Evolutionary conservation across 2,329 filamentous ascomycete genomes (phyloP).

Genomic region (Diplodia corticola): DNA sequence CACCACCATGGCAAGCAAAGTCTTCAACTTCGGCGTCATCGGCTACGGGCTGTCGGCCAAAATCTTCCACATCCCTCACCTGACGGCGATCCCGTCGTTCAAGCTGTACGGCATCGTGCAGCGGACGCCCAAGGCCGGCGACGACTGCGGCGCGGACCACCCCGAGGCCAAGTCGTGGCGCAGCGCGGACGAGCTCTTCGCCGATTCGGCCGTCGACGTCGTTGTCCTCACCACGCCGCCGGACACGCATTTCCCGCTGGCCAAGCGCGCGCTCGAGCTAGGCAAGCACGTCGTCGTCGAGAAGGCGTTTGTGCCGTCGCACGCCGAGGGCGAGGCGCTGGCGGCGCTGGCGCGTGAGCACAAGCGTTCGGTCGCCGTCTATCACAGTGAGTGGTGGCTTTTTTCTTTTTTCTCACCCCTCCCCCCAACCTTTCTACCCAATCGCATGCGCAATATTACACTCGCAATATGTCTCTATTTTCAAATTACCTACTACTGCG

Average conservation of each 20-base stretch:
- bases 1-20: neutral
- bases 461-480: neutral
- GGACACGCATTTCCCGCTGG: constrained; percentile 66
- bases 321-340: constrained; percentile 66
- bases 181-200: constrained; percentile 61
- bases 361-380: constrained; percentile 48
- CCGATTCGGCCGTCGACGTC: constrained; percentile 66
- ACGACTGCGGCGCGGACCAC: constrained; percentile 69
- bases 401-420: too few relatives aligned
- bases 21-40: constrained; percentile 56
- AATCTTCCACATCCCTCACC: constrained; percentile 81
- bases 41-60: constrained; percentile 69
- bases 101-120: constrained; percentile 75
- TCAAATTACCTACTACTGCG: too few relatives aligned
- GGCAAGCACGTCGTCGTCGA: constrained; percentile 80
- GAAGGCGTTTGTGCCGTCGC: constrained; percentile 78
- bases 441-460: neutral
- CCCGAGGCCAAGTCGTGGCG: constrained; percentile 66
- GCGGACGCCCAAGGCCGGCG: constrained; percentile 62
- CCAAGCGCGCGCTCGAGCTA: constrained; percentile 63
- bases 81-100: constrained; percentile 57
- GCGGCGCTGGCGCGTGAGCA: constrained; percentile 42
- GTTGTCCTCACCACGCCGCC: constrained; percentile 72
- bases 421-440: neutral
- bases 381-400: constrained; percentile 42